A percentile compares a stretch with the other conserved stretches of the same genome.
These are phyloP conservation scores for Aspergillus heteromorphus DNA, from an alignment of 495 filamentous ascomycete species.

Conservation along the genomic window DNA sequence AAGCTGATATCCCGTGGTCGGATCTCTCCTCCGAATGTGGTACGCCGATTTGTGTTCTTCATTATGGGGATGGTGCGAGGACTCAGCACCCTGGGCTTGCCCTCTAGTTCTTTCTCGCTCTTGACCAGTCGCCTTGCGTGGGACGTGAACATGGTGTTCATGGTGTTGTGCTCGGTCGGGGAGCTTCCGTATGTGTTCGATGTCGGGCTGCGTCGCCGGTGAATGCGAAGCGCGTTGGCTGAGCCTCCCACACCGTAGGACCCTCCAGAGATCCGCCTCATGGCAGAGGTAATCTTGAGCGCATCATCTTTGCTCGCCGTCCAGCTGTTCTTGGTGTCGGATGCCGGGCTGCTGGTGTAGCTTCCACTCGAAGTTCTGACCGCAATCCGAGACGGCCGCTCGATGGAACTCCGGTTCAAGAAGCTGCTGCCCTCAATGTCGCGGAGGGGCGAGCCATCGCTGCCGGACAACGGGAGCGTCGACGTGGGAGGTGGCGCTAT, in stretches of 20 bases:
- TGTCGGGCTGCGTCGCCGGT: constrained; percentile 61
- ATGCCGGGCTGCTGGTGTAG: constrained; percentile 33
- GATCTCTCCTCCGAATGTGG: constrained; percentile 46
- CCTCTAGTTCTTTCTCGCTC: constrained; percentile 53
- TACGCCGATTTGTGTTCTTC: constrained; percentile 49
- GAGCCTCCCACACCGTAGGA: constrained; percentile 25
- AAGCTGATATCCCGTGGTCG: too few species aligned
- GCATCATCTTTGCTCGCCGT: constrained; percentile 52
- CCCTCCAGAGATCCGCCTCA: constrained; percentile 50
- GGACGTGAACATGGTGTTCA: constrained; percentile 59
- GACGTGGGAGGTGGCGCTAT: constrained; percentile 55
- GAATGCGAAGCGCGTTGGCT: constrained; percentile 36
- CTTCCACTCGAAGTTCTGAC: constrained; percentile 47
- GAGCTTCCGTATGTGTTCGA: constrained; percentile 49
- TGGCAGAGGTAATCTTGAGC: constrained; percentile 56
- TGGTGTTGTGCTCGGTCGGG: constrained; percentile 54
- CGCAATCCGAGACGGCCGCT: constrained; percentile 43
- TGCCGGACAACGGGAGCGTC: constrained; percentile 53
- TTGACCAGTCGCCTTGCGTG: constrained; percentile 68
- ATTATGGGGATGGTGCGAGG: constrained; percentile 62
- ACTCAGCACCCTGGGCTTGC: constrained; percentile 55
- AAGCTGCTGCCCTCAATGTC: constrained; percentile 58
- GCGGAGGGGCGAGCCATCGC: constrained; percentile 61
- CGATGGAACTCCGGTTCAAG: constrained; percentile 48
- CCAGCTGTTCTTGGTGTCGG: constrained; percentile 40